Percentiles rank a stretch among this genome's conserved stretches.
phyloP scores from a whole-genome alignment of 495 filamentous ascomycete species.

The Poronia punctata region DNA sequence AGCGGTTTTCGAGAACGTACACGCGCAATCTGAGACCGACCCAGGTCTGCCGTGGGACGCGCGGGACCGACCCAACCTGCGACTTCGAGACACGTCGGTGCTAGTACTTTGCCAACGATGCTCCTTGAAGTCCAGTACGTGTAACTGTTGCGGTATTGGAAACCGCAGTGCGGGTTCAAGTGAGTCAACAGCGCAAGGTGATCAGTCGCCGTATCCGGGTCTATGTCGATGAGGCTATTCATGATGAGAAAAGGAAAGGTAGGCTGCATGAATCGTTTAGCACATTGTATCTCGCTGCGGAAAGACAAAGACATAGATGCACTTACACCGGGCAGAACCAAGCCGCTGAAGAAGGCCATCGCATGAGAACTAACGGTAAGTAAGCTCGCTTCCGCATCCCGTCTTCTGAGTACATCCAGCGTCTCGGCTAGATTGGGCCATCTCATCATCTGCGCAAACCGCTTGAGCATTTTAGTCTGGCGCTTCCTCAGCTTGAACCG shows the following conservation, averaged over 20 bases:
- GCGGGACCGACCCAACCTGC: slow-evolving; percentile 66
- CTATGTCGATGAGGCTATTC: slow-evolving; percentile 66
- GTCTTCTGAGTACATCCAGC: slow-evolving; percentile 49
- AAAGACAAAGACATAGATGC: neutral
- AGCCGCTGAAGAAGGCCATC: slow-evolving; percentile 65
- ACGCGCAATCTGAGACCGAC: slow-evolving; percentile 54
- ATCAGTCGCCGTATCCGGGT: slow-evolving; percentile 51
- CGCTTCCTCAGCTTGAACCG: slow-evolving; percentile 50
- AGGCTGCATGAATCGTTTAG: slow-evolving; percentile 20
- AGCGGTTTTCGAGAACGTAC: slow-evolving; percentile 47
- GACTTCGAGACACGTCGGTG: slow-evolving; percentile 62
- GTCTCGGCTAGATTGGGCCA: slow-evolving; percentile 65
- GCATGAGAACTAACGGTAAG: slow-evolving; percentile 56
- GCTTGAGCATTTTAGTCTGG: slow-evolving; percentile 57
- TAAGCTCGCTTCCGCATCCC: slow-evolving; percentile 46
- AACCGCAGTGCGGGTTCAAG: slow-evolving; percentile 56
- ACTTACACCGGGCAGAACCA: slow-evolving; percentile 57
- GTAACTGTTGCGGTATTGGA: slow-evolving; percentile 60
- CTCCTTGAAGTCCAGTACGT: slow-evolving; percentile 65
- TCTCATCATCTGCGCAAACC: slow-evolving; percentile 62
- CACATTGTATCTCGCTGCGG: neutral
- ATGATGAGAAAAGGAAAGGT: slow-evolving; percentile 66
- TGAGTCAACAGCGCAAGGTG: slow-evolving; percentile 55
- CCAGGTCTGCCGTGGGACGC: slow-evolving; percentile 52
- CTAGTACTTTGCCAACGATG: slow-evolving; percentile 71